Base-by-base conservation (phyloP, 495 filamentous ascomycete genomes). In the Tirmania nivea region DNA sequence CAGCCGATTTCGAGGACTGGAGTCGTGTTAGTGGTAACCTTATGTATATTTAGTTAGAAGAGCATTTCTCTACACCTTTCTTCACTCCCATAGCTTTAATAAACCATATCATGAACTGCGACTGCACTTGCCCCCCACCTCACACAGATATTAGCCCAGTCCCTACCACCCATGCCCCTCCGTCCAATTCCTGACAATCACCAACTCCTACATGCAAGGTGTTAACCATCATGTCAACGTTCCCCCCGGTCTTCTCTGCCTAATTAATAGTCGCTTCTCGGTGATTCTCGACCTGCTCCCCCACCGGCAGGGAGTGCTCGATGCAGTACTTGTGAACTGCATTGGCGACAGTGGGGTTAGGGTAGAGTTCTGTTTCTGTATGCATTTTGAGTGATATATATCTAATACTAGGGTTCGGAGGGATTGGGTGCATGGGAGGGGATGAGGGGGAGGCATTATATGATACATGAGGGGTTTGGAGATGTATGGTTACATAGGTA, bases 1-100 rank as follows among this genome's bases (percentile, higher is more conserved):
- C 54, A 62, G 6, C 66, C 66, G 47, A 68, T 59, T 48, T 68
- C 66, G 21, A 68, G 66, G 20, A 68, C 65, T 65, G n/a, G 10
- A 42, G n/a, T n/a, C 36, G n/a, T 42, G n/a, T 10, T 35, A 31
- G 47, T 16, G 25, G 31, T 0, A 35, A 8, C 17, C 10, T 11
- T 8, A 34, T 48, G 10, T 42, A 42, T 9, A n/a, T n/a, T 42
- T 42, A n/a, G 36, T 10, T 42, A 9, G 10, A 45, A 5, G 35
- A n/a, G 16, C 19, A 34, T 16, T 34, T 12, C 9, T 9, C 37
- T 34, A n/a, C 19, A 49, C 51, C 45, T 50, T 35, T 50, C 47
- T 52, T 59, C 36, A 16, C 55, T 20, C 55, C 35, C 19, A 54
- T 31, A 14, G 50, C 14, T 31, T 51, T 63, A 8, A 58, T 60